These are phyloP conservation scores for Phaeoacremonium minimum DNA, from an alignment of 2,329 filamentous ascomycete species.

Conservation along the genomic window DNA sequence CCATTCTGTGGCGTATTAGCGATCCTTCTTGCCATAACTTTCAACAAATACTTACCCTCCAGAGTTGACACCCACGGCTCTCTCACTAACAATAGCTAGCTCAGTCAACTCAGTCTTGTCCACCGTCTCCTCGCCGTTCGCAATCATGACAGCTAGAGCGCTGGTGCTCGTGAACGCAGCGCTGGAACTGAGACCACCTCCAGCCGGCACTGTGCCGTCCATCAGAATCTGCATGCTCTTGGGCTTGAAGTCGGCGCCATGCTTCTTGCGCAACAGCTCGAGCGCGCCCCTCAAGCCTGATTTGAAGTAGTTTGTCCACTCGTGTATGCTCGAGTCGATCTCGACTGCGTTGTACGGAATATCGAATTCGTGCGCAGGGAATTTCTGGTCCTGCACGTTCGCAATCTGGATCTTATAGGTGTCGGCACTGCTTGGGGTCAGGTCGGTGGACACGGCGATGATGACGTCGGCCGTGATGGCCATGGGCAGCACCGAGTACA, in stretches of 20 bases:
- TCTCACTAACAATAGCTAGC: conserved; percentile 89
- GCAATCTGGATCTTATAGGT: conserved; percentile 69
- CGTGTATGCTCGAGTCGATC: conserved; percentile 80
- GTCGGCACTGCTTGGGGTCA: conserved; percentile 41
- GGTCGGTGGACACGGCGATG: conserved; percentile 66
- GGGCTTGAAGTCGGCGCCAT: conserved; percentile 57
- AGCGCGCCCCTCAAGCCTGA: conserved; percentile 81
- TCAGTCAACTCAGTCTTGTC: conserved; percentile 92
- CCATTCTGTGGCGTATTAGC: conserved; percentile 65
- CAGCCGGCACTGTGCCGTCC: conserved; percentile 87
- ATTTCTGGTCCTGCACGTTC: conserved; percentile 74
- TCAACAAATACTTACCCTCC: conserved; percentile 72
- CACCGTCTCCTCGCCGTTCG: conserved; percentile 72
- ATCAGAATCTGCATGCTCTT: conserved; percentile 83
- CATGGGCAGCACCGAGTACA: conserved; percentile 95
- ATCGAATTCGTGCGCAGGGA: conserved; percentile 69
- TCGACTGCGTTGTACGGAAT: conserved; percentile 63
- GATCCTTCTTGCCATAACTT: conserved; percentile 18
- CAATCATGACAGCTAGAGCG: conserved; percentile 80
- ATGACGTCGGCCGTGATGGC: conserved; percentile 89
- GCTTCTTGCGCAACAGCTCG: conserved; percentile 67
- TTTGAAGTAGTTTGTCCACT: conserved; percentile 99
- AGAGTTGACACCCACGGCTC: conserved; percentile 91
- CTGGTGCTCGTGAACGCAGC: conserved; percentile 91
- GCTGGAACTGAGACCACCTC: conserved; percentile 88